Evolutionary conservation across 495 filamentous ascomycete species (phyloP).

Genomic region (Immersiella caudata): DNA sequence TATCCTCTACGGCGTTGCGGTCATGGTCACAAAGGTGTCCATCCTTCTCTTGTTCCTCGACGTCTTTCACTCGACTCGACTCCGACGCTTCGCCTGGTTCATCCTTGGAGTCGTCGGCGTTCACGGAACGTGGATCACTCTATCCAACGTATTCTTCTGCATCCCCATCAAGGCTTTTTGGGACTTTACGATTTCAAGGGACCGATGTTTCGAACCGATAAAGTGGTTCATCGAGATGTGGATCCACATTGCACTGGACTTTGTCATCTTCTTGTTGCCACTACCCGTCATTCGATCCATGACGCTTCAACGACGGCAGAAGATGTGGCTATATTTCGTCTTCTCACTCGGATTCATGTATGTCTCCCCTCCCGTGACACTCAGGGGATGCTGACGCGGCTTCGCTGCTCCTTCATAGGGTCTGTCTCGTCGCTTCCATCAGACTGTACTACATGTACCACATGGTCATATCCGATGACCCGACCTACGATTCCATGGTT

Average conservation of each 20-base stretch:
- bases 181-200: not conserved
- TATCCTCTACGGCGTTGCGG: not conserved
- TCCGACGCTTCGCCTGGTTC: not conserved
- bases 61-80: constrained; percentile 1
- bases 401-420: not conserved
- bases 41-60: constrained; percentile 18
- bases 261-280: constrained; percentile 11
- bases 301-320: constrained; percentile 17
- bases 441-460: constrained; percentile 12
- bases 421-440: constrained; percentile 2
- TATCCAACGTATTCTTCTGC: constrained; percentile 14
- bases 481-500: not conserved
- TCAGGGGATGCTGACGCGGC: not conserved
- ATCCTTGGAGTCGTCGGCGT: constrained; percentile 1
- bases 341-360: constrained; percentile 16
- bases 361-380: not conserved
- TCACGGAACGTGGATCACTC: not conserved
- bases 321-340: constrained; percentile 20
- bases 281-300: constrained; percentile 19
- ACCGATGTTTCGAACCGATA: not conserved
- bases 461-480: not conserved
- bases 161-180: constrained; percentile 11
- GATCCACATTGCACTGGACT: constrained; percentile 8
- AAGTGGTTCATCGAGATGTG: constrained; percentile 12
- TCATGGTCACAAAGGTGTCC: constrained; percentile 10